A percentile compares a stretch with the other conserved stretches of the same genome.
Conservation (phyloP, 768 basidiomycete species). For the Macrolepiota albuminosa region DNA sequence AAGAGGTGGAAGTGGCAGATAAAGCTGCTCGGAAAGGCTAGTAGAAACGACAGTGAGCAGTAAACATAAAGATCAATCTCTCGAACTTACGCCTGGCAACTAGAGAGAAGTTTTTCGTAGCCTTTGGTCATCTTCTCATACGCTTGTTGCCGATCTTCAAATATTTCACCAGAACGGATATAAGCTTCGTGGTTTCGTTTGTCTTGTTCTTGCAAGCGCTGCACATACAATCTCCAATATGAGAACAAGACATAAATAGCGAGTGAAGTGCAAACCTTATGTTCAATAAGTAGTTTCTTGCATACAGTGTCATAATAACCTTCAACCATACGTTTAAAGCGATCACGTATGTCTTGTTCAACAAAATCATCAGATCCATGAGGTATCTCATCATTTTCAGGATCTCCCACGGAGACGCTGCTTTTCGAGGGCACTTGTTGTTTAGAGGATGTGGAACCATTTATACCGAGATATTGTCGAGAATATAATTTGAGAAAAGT, state of each 20-base stretch:
- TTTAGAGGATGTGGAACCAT: slow-evolving; percentile 45
- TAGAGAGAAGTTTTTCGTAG: slow-evolving; percentile 87
- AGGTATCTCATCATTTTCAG: slow-evolving; percentile 24
- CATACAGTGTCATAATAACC: slow-evolving; percentile 89
- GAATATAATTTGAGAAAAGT: slow-evolving; percentile 94
- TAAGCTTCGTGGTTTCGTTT: slow-evolving; percentile 97
- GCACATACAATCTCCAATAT: slow-evolving; percentile 6
- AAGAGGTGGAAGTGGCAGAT: slow-evolving; percentile 74
- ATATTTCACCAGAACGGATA: slow-evolving; percentile 98
- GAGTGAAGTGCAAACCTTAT: slow-evolving; percentile 53
- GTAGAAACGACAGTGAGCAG: neutral
- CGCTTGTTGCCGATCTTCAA: slow-evolving; percentile 97
- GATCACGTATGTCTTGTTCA: slow-evolving; percentile 79
- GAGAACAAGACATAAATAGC: neutral
- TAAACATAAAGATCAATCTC: neutral
- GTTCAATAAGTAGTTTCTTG: slow-evolving; percentile 89
- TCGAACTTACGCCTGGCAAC: slow-evolving; percentile 73
- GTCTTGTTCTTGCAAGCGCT: slow-evolving; percentile 97
- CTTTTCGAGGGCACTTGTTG: slow-evolving; percentile 57
- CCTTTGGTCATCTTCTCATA: slow-evolving; percentile 98
- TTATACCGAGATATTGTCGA: slow-evolving; percentile 80
- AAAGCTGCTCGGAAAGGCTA: slow-evolving; percentile 89
- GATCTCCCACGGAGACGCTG: slow-evolving; percentile 43
- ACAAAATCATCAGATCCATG: slow-evolving; percentile 72
- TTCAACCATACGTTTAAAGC: slow-evolving; percentile 90